A percentile compares a stretch with the other conserved stretches of the same genome.
These are phyloP conservation scores for Houttuynia cordata DNA, from an alignment of 164 flowering plant genomes.

Conservation along the genomic window DNA sequence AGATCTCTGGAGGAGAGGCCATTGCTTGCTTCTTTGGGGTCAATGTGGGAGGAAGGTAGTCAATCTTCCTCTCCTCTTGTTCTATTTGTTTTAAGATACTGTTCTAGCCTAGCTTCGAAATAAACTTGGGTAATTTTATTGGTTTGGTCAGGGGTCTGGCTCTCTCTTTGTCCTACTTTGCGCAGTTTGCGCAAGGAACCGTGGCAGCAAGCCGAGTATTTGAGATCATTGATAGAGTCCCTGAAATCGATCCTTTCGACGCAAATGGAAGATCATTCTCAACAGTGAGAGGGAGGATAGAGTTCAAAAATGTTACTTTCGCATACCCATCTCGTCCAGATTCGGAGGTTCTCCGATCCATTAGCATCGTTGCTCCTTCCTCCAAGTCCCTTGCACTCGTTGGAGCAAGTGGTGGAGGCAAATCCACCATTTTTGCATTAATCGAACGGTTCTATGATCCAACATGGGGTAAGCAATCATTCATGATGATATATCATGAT, in stretches of 20 bases:
- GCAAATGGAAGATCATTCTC: slow-evolving; percentile 19
- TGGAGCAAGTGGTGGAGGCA: slow-evolving; percentile 75
- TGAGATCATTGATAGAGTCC: slow-evolving; percentile 67
- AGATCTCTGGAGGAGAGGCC: slow-evolving; percentile 50
- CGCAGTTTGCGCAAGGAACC: slow-evolving; percentile 72
- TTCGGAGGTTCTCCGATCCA: slow-evolving; percentile 31
- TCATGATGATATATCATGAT: no score
- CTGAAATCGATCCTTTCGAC: slow-evolving; percentile 63
- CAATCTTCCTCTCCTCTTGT: background rate
- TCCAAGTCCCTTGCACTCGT: slow-evolving; percentile 57
- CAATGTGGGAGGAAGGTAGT: slow-evolving; percentile 72
- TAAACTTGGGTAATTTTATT: background rate
- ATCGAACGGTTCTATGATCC: slow-evolving; percentile 79
- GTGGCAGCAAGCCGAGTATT: slow-evolving; percentile 69
- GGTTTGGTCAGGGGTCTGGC: slow-evolving; percentile 50
- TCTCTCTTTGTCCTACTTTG: slow-evolving; percentile 57
- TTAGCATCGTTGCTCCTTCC: slow-evolving; percentile 37
- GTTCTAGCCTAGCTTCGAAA: background rate
- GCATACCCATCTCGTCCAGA: slow-evolving; percentile 68
- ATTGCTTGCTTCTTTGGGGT: slow-evolving; percentile 84
- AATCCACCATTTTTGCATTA: slow-evolving; percentile 69
- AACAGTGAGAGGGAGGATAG: slow-evolving; percentile 45
- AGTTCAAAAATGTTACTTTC: slow-evolving; percentile 47
- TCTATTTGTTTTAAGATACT: no score
- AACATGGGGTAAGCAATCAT: slow-evolving; percentile 22